Percentiles rank a stretch among this genome's conserved stretches.
These are phyloP conservation scores for Ceriops zippeliana DNA, from an alignment of 345 rosid species.

Conservation along the genomic window DNA sequence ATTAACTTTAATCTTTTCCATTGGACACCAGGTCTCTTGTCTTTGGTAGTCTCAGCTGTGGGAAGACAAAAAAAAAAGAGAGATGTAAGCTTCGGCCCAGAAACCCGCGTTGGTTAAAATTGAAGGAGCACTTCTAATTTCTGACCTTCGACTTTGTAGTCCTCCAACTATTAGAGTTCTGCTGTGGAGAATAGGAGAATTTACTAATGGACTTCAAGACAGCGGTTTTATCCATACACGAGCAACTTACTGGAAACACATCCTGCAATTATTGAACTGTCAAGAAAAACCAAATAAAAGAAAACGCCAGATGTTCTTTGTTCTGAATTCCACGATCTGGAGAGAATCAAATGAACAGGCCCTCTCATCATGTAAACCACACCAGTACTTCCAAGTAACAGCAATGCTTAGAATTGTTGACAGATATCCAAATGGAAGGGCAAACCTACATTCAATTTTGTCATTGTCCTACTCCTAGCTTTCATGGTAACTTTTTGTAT, in stretches of 20 bases:
- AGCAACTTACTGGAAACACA: not conserved
- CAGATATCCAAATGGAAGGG: no score
- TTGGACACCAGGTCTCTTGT: constrained; percentile 21
- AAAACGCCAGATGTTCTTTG: no score
- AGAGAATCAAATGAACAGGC: no score
- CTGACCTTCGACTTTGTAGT: constrained; percentile 72
- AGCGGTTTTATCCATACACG: constrained; percentile 31
- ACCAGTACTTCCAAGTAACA: no score
- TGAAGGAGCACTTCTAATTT: not conserved
- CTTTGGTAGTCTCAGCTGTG: constrained; percentile 65
- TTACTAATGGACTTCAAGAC: constrained; percentile 45
- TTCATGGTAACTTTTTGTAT: not conserved
- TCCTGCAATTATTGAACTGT: no score
- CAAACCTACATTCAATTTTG: no score
- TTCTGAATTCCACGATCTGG: no score
- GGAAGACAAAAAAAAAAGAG: not conserved
- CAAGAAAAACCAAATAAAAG: no score
- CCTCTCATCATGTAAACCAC: no score
- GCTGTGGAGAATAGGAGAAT: constrained; percentile 53
- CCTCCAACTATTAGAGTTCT: constrained; percentile 70
- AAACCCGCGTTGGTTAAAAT: not conserved
- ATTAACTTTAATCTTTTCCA: constrained; percentile 3
- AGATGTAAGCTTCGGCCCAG: not conserved
- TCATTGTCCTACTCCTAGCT: no score
- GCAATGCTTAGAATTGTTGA: no score